Conservation (phyloP, 331 rosid genomes). For the Spiraea crenata region DNA sequence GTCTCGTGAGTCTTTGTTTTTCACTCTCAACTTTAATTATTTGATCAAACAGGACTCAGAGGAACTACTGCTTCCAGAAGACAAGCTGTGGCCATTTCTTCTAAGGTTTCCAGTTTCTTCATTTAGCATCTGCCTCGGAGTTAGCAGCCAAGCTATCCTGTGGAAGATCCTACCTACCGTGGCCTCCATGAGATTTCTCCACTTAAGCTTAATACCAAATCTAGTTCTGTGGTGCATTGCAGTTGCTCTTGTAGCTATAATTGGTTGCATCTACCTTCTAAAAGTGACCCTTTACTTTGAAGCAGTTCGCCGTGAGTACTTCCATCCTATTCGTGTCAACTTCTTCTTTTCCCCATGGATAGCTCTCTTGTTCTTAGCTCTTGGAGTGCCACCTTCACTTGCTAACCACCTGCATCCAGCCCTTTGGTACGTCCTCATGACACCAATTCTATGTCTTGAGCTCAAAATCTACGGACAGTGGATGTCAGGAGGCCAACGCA, state of each 20-base stretch:
- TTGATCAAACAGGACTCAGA: constrained; percentile 65
- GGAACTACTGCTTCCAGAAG: constrained; percentile 76
- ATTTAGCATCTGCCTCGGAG: constrained; percentile 86
- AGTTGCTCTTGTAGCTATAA: constrained; percentile 31
- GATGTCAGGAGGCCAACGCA: constrained; percentile 97
- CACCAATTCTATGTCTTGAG: constrained; percentile 72
- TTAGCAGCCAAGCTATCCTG: constrained; percentile 88
- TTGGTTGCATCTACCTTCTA: constrained; percentile 45
- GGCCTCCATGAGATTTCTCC: constrained; percentile 63
- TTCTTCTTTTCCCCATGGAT: constrained; percentile 94
- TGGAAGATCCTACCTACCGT: constrained; percentile 80
- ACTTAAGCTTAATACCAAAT: constrained; percentile 54
- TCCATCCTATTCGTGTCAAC: constrained; percentile 85
- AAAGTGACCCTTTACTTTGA: constrained; percentile 75
- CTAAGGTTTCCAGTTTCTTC: constrained; percentile 74
- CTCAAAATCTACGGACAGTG: constrained; percentile 95
- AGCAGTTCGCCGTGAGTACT: constrained; percentile 93
- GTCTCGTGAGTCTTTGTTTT: background rate
- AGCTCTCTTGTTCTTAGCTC: constrained; percentile 69
- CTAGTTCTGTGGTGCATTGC: constrained; percentile 63
- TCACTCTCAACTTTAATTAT: background rate
- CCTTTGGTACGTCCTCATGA: constrained; percentile 85
- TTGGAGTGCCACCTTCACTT: constrained; percentile 74
- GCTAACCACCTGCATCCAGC: constrained; percentile 39
- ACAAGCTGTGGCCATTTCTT: constrained; percentile 80